Evolutionary conservation across 1,284 basidiomycete species (phyloP), one percentile per base, ranked within the genome.

Genomic region (Heterobasidion irregulare): DNA sequence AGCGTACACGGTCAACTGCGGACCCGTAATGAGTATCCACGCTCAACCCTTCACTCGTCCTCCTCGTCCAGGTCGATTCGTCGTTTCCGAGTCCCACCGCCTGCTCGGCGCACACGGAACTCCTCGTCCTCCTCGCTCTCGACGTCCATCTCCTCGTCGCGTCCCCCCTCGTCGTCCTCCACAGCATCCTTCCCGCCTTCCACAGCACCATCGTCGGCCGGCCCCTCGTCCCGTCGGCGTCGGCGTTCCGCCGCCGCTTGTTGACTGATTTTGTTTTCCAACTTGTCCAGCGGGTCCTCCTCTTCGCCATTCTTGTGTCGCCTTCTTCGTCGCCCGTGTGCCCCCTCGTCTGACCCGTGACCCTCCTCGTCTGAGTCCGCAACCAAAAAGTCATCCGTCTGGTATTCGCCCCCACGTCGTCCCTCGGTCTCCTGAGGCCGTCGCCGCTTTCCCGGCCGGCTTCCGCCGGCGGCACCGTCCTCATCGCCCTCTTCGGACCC

Each of bases 381-480:
- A 8, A 92, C 89, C 43, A 92, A 75, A 64, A 92, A 91, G 63
- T 89, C 89, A 64, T 92, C 89, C 55, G 86, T 82, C 65, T 89
- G 83, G 63, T 92, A 92, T 48, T 90, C 87, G 46, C 82, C 70
- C 19, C 74, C 68, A 56, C 72, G 79, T 58, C 66, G 71, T 53
- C 52, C 57, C 47, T 67, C 71, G 61, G 72, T 72, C 50, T 61
- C 53, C 68, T 69, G 58, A 60, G 57, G 60, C 53, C 72, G 35
- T 76, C 76, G 64, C 65, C 52, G 61, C 57, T 13, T 79, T 78
- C 47, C 81, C 77, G 53, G 57, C 34, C 61, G 59, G 38, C 60
- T 56, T 26, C 54, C 47, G 19, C 48, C 61, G 19, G 64, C 64
- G 16, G 62, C 65, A 7, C 76, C 81, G 58, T 75, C 74, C 54